Percentiles rank a stretch among this genome's conserved stretches.
Conservation (phyloP, 2,329 filamentous ascomycete species). For the Pseudogymnoascus sp. region DNA sequence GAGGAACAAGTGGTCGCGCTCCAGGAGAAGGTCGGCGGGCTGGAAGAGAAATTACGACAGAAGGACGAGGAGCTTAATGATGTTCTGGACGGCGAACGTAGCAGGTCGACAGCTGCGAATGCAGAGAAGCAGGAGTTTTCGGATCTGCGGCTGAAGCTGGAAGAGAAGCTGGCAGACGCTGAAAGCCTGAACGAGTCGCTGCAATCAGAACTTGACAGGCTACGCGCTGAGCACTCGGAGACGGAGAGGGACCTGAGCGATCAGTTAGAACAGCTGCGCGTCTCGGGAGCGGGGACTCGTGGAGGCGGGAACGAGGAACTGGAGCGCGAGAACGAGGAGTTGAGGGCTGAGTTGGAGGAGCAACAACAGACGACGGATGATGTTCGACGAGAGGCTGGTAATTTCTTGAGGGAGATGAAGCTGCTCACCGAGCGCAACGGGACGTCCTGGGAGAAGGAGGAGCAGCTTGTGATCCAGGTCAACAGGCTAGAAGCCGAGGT, state of each 20-base stretch:
- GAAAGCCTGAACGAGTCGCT: constrained; percentile 73
- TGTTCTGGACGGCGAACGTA: constrained; percentile 52
- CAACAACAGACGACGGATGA: constrained; percentile 82
- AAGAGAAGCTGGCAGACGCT: constrained; percentile 66
- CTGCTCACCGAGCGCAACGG: constrained; percentile 73
- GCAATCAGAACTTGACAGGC: constrained; percentile 68
- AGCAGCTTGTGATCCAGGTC: constrained; percentile 68
- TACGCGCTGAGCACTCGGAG: constrained; percentile 60
- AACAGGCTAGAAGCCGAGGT: constrained; percentile 74
- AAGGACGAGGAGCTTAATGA: constrained; percentile 65
- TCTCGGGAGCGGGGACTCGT: constrained; percentile 25
- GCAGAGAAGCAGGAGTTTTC: constrained; percentile 66
- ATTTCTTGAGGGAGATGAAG: constrained; percentile 85
- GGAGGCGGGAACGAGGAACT: constrained; percentile 43
- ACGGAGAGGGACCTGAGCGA: constrained; percentile 56
- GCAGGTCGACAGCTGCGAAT: constrained; percentile 43
- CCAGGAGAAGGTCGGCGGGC: constrained; percentile 61
- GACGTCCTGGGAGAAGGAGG: constrained; percentile 72
- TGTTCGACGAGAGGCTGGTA: constrained; percentile 74
- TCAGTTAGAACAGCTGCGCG: constrained; percentile 51
- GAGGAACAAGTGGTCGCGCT: constrained; percentile 70
- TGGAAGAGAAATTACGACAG: constrained; percentile 63
- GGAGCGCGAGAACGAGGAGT: constrained; percentile 60
- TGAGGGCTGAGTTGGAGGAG: constrained; percentile 58
- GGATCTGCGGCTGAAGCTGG: constrained; percentile 58